These are phyloP conservation scores for Myxozyma lipomycoides DNA, from an alignment of 805 yeast species.

Conservation along the genomic window DNA sequence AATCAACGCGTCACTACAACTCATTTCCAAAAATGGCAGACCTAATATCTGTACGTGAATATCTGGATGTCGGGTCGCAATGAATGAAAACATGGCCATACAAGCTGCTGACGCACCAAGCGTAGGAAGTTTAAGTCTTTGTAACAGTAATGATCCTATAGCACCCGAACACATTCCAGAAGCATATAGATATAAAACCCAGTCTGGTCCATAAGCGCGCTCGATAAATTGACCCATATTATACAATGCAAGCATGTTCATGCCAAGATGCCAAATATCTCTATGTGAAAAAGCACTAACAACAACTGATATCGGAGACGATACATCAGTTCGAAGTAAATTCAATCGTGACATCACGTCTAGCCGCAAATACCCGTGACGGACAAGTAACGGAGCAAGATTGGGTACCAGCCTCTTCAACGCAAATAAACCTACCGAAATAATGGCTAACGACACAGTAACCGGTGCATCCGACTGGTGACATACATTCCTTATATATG, in stretches of 20 bases:
- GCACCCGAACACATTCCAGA: slow-evolving; percentile 9
- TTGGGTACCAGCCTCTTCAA: slow-evolving; percentile 12
- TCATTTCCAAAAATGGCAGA: slow-evolving; percentile 6
- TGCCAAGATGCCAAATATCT: slow-evolving; percentile 11
- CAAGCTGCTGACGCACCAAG: slow-evolving; percentile 26
- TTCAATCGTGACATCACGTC: slow-evolving; percentile 8
- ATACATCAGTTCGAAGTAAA: slow-evolving; percentile 5
- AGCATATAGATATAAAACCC: slow-evolving; percentile 13
- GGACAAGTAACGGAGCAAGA: slow-evolving; percentile 13
- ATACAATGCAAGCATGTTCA: slow-evolving; percentile 19
- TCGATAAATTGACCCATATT: slow-evolving; percentile 19
- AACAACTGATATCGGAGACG: slow-evolving; percentile 9
- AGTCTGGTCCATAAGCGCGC: slow-evolving; percentile 7
- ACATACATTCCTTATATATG: slow-evolving; percentile 1
- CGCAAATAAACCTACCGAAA: slow-evolving; percentile 12
- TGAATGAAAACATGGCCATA: slow-evolving; percentile 22
- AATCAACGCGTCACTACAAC: slow-evolving; percentile 4
- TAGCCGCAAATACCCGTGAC: slow-evolving; percentile 17
- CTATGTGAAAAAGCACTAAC: slow-evolving; percentile 23
- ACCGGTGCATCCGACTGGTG: slow-evolving; percentile 12
- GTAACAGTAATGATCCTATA: slow-evolving; percentile 9
- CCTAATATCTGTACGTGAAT: slow-evolving; percentile 7
- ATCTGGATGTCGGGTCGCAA: slow-evolving; percentile 14
- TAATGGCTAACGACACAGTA: slow-evolving; percentile 11
- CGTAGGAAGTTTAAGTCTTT: slow-evolving; percentile 15